phyloP scores from a whole-genome alignment of 768 basidiomycete genomes.

The Serendipita sp. region DNA sequence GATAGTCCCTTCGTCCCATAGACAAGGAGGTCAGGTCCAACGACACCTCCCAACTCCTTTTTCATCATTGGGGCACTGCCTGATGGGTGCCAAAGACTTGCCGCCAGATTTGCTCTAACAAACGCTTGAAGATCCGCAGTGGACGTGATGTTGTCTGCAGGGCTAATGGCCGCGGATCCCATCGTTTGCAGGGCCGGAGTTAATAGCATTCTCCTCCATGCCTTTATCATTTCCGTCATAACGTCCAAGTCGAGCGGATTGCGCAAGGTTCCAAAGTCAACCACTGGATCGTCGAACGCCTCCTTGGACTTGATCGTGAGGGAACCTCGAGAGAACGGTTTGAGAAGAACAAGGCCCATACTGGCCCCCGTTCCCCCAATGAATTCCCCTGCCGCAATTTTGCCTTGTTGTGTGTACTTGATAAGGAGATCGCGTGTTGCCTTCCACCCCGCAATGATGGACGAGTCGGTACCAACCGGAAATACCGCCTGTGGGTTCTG shows the following conservation, averaged over 20 bases:
- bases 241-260: not conserved
- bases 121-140: not conserved
- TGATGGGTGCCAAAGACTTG: slow-evolving; percentile 13
- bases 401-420: not conserved
- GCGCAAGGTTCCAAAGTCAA: slow-evolving; percentile 14
- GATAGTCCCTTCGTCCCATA: not conserved
- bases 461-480: not conserved
- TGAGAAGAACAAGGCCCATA: not conserved
- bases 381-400: not conserved
- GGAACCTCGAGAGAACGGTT: slow-evolving; percentile 12
- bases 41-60: not conserved
- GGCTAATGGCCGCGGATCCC: not conserved
- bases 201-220: not conserved
- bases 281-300: slow-evolving; percentile 16
- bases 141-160: not conserved
- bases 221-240: not conserved
- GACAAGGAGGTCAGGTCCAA: not conserved
- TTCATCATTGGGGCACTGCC: not conserved
- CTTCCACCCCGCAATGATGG: not conserved
- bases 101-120: not conserved
- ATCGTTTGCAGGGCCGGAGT: not conserved
- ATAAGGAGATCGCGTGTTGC: not conserved
- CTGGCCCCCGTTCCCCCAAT: not conserved
- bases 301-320: slow-evolving; percentile 15
- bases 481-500: not conserved